Evolutionary conservation across 352 stramenopile genomes (phyloP), one percentile per base, ranked within the genome.

Genomic region (Ophiocytium majus): DNA sequence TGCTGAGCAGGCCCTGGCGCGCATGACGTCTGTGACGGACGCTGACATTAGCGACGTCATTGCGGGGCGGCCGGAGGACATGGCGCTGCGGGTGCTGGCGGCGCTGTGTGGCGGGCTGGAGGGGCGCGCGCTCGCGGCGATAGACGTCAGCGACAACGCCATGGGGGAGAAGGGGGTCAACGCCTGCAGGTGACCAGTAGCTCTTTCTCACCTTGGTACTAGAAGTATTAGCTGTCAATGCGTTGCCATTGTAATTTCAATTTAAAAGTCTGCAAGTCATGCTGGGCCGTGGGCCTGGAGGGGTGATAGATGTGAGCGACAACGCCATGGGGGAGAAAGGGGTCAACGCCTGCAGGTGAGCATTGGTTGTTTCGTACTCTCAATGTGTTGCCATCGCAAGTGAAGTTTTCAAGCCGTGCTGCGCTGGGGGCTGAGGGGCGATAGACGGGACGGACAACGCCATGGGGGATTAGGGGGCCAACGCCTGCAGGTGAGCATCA

Each of bases 361-460:
- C 5, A 57, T n/a, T n/a, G n/a, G n/a, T n/a, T n/a, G n/a, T n/a
- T n/a, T n/a, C n/a, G n/a, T n/a, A n/a, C n/a, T n/a, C n/a, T n/a
- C n/a, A n/a, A n/a, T n/a, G n/a, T n/a, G n/a, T n/a, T n/a, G n/a
- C n/a, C n/a, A n/a, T n/a, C n/a, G n/a, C n/a, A n/a, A n/a, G n/a
- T n/a, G n/a, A n/a, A n/a, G n/a, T n/a, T n/a, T n/a, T n/a, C n/a
- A n/a, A n/a, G n/a, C n/a, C n/a, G n/a, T n/a, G n/a, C n/a, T n/a
- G n/a, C n/a, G n/a, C n/a, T n/a, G n/a, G n/a, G n/a, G n/a, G n/a
- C n/a, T n/a, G n/a, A n/a, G n/a, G n/a, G n/a, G n/a, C 94, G 82
- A 95, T 98, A 43, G 93, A 98, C 85, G 87, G 98, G 78, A 98
- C 94, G 86, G 95, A 98, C 89, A 98, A 98, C 82, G 96, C 96